Percentiles rank a stretch among this genome's conserved stretches.
Evolutionary conservation across 2,329 filamentous ascomycete species (phyloP).

Genomic region (Penicillium sp.): DNA sequence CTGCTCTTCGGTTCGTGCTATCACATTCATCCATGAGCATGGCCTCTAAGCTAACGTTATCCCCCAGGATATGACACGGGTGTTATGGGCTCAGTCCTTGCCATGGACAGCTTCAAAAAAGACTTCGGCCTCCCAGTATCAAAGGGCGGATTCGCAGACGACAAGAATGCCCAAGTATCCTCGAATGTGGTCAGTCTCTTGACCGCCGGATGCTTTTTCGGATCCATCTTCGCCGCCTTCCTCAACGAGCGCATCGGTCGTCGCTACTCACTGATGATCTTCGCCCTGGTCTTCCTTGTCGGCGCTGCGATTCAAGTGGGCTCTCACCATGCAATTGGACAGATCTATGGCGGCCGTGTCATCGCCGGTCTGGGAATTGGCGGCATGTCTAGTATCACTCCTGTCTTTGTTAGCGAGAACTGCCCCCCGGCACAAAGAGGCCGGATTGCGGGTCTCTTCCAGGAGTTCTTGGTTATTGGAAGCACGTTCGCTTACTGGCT

Average conservation of each 20-base stretch:
- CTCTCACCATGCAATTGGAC: slow-evolving; percentile 29
- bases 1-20: slow-evolving; percentile 41
- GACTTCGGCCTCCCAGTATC: slow-evolving; percentile 40
- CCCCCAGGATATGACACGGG: slow-evolving; percentile 43
- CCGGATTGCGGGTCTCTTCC: slow-evolving; percentile 38
- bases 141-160: slow-evolving; percentile 31
- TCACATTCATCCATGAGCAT: no score
- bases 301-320: slow-evolving; percentile 37
- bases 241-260: slow-evolving; percentile 38
- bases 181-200: slow-evolving; percentile 40
- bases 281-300: slow-evolving; percentile 33
- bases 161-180: slow-evolving; percentile 36
- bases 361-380: slow-evolving; percentile 39
- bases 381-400: slow-evolving; percentile 40
- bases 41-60: background rate
- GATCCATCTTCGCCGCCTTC: slow-evolving; percentile 36
- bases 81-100: slow-evolving; percentile 43
- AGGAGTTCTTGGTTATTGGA: slow-evolving; percentile 39
- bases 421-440: slow-evolving; percentile 33
- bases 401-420: slow-evolving; percentile 39
- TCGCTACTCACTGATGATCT: slow-evolving; percentile 37
- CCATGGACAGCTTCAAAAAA: slow-evolving; percentile 40
- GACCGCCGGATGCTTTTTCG: slow-evolving; percentile 41
- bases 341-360: slow-evolving; percentile 40
- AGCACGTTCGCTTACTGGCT: slow-evolving; percentile 54